phyloP scores from a whole-genome alignment of 2,329 filamentous ascomycete genomes.

The Aspergillus eucalypticola region DNA sequence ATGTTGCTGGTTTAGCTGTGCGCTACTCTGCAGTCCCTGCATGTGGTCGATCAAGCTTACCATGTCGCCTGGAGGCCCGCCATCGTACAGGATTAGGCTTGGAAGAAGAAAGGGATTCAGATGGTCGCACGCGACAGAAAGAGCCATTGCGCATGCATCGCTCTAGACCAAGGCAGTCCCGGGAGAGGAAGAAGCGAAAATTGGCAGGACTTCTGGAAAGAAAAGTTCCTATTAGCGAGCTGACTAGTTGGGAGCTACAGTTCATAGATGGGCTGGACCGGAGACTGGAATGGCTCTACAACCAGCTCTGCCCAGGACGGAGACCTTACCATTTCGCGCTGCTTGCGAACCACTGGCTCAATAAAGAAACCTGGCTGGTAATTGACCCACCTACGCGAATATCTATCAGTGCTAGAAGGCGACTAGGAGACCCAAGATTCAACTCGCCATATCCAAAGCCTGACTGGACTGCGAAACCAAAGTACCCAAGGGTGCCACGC shows the following conservation, averaged over 20 bases:
- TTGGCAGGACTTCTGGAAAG: not conserved
- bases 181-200: not conserved
- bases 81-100: not conserved
- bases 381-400: slow-evolving; percentile 42
- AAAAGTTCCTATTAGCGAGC: slow-evolving; percentile 8
- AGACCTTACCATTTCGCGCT: slow-evolving; percentile 43
- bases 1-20: not conserved
- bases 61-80: no score
- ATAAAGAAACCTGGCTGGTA: slow-evolving; percentile 42
- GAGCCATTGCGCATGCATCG: not conserved
- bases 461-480: slow-evolving; percentile 23
- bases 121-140: not conserved
- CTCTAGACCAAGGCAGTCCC: not conserved
- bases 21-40: not conserved
- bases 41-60: not conserved
- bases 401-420: slow-evolving; percentile 31
- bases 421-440: slow-evolving; percentile 39
- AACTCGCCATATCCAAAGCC: slow-evolving; percentile 32
- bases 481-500: slow-evolving; percentile 25
- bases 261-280: slow-evolving; percentile 38
- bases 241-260: slow-evolving; percentile 40
- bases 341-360: slow-evolving; percentile 47
- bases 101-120: no score
- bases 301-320: slow-evolving; percentile 41
- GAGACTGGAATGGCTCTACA: slow-evolving; percentile 40